Percentiles rank a stretch among this genome's conserved stretches.
Conservation (phyloP, 768 basidiomycete species). For the Pisolithus marmoratus region DNA sequence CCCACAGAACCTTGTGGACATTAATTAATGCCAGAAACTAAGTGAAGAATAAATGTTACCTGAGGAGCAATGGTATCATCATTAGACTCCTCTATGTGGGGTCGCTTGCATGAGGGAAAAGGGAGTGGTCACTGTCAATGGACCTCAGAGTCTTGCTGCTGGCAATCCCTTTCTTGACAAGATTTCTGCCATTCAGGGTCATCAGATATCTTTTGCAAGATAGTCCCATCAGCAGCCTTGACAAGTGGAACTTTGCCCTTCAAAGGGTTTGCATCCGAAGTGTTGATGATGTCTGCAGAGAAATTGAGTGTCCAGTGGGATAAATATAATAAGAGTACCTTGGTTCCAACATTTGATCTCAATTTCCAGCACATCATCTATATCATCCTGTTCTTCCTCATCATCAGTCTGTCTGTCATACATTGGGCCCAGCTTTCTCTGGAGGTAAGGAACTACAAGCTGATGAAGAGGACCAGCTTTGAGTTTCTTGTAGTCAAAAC, state of each 20-base stretch:
- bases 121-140: background rate
- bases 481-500: background rate
- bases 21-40: background rate
- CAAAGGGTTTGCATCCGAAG: background rate
- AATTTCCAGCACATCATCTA: background rate
- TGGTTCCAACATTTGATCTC: background rate
- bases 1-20: background rate
- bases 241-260: background rate
- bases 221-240: background rate
- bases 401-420: background rate
- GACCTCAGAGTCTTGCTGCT: background rate
- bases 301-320: background rate
- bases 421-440: background rate
- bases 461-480: background rate
- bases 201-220: background rate
- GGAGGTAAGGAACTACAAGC: background rate
- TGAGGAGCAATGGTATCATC: background rate
- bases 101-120: background rate
- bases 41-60: background rate
- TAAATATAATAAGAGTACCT: background rate
- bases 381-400: background rate
- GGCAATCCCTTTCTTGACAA: background rate
- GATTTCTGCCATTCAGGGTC: background rate
- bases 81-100: background rate
- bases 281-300: background rate